Evolutionary conservation across 208 protist species (phyloP).

Genomic region (Trypanosoma rangeli): DNA sequence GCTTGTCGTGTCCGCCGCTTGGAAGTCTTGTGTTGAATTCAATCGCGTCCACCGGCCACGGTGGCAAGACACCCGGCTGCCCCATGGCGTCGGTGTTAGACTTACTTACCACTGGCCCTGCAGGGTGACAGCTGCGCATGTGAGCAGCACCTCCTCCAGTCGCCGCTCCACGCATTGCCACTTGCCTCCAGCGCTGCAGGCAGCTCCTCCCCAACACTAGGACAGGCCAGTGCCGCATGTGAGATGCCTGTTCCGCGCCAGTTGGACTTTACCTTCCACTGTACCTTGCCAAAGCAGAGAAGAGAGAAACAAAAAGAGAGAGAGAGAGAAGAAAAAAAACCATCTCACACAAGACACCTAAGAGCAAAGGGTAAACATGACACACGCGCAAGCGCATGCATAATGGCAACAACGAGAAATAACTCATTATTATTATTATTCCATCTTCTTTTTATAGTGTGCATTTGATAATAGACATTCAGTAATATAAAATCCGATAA

Average conservation of each 20-base stretch:
- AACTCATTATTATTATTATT: neutral
- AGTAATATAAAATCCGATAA: neutral
- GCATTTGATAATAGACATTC: neutral
- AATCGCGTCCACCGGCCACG: conserved; percentile 64
- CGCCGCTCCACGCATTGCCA: neutral
- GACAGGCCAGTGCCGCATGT: neutral
- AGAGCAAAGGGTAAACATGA: neutral
- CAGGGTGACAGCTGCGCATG: neutral
- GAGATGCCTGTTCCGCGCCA: too few relatives aligned
- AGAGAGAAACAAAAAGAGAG: neutral
- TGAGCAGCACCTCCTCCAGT: neutral
- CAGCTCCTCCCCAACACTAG: neutral
- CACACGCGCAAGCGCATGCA: neutral
- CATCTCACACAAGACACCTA: neutral
- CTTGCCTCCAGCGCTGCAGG: neutral
- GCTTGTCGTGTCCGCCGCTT: conserved; percentile 54
- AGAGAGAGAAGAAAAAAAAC: neutral
- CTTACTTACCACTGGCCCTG: neutral
- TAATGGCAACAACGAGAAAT: neutral
- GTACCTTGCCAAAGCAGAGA: neutral
- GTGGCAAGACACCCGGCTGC: conserved; percentile 31
- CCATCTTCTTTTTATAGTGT: neutral
- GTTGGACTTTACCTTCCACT: neutral
- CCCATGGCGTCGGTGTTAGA: neutral
- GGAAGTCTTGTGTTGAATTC: conserved; percentile 62